Base-by-base conservation (phyloP, 2,329 filamentous ascomycete genomes). In the Penicillium verrucosum region DNA sequence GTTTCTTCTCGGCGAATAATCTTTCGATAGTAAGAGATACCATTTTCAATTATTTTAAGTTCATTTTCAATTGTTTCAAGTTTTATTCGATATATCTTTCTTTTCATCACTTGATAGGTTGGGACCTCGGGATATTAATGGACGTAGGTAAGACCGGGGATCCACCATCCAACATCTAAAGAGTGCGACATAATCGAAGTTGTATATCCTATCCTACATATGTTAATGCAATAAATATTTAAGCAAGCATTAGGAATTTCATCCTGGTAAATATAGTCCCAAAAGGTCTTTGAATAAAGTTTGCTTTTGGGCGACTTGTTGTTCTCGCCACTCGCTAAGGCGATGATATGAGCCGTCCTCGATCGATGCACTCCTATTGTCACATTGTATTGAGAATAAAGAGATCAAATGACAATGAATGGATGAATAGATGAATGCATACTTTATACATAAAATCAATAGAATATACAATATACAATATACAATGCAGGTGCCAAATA, bases 401-500 rank as follows among this genome's bases (percentile, higher is more conserved):
- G 10, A n/a, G 1, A 18, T 0, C 27, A 36, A 0, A 45, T 16
- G 4, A n/a, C 18, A 44, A 51, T 44, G 11, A 25, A 42, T 23
- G n/a, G 23, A 21, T 27, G 25, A 51, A 30, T 30, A 8, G 2
- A 12, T 34, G 9, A 43, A 51, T 42, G 3, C 14, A 25, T n/a
- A 12, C 9, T 12, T 10, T n/a, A 10, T 43, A 30, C 23, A 52
- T 45, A 8, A 8, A 27, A n/a, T 34, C n/a, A 50, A 36, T 29
- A 44, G 34, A 44, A 21, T 36, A 21, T 37, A 54, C 21, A 44
- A 21, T 45, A 23, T 37, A 21, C 18, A 18, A 18, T 18, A 18
- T 18, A 54, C 8, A 51, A 34, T 52, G 46, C 51, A 50, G 49
- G 52, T 56, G 46, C 52, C 56, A 56, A 56, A 25, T 49, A 51